A percentile compares a stretch with the other conserved stretches of the same genome.
Evolutionary conservation across 129 eudicot genomes (phyloP).

Genomic region (Flaveria brownii): DNA sequence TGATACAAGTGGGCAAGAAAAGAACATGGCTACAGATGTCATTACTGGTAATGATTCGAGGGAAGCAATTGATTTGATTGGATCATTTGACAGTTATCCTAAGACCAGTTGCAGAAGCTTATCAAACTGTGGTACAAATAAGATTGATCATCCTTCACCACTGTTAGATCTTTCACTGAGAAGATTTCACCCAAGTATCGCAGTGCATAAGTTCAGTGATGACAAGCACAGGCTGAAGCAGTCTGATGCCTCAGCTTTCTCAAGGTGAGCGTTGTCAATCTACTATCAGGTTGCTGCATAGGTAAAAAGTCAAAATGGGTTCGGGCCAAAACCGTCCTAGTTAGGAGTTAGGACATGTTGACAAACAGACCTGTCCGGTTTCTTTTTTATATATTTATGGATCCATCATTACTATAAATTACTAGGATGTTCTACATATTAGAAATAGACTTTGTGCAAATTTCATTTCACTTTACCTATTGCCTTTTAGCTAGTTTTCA

Average conservation of each 20-base stretch:
- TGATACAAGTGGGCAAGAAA: conserved; percentile 31
- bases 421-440: too few species aligned
- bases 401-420: too few species aligned
- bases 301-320: background rate
- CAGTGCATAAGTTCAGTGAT: conserved; percentile 58
- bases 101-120: conserved; percentile 46
- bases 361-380: background rate
- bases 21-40: conserved; percentile 35
- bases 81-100: conserved; percentile 63
- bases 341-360: background rate
- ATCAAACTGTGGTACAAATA: conserved; percentile 41
- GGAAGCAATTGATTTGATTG: conserved; percentile 91
- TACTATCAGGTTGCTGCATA: background rate
- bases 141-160: conserved; percentile 59
- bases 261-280: conserved; percentile 51
- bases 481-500: too few species aligned
- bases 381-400: too few species aligned
- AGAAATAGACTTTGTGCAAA: too few species aligned
- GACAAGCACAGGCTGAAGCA: conserved; percentile 60
- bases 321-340: background rate
- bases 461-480: too few species aligned
- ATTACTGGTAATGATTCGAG: conserved; percentile 34
- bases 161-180: conserved; percentile 71
- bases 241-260: conserved; percentile 81
- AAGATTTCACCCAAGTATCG: conserved; percentile 64